Evolutionary conservation across 2,329 filamentous ascomycete species (phyloP).

Genomic region (Fusarium dimerum): DNA sequence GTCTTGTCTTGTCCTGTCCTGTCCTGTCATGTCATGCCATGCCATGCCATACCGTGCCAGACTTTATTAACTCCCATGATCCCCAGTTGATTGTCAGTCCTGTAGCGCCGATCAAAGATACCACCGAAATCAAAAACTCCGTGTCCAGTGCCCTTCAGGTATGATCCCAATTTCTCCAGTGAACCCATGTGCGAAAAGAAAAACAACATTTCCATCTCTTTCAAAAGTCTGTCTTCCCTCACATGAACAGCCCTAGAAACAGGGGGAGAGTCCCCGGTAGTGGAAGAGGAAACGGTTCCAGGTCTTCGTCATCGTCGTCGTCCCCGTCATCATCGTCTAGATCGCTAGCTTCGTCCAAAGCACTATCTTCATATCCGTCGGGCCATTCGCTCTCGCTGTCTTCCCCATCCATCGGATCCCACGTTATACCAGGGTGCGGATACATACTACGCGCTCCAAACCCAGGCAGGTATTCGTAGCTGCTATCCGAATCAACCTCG

Average conservation of each 20-base stretch:
- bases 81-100: constrained; percentile 4
- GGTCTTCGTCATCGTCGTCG: constrained; percentile 23
- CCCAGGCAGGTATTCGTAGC: too few species aligned
- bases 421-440: too few species aligned
- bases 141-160: background rate
- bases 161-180: background rate
- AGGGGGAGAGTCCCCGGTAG: constrained; percentile 20
- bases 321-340: constrained; percentile 3
- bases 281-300: constrained; percentile 15
- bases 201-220: constrained; percentile 1
- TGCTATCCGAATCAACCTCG: constrained; percentile 8
- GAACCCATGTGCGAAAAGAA: constrained; percentile 1
- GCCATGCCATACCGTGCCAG: constrained; percentile 7
- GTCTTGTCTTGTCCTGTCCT: constrained; percentile 2
- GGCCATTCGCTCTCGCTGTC: constrained; percentile 11
- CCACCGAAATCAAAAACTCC: constrained; percentile 1
- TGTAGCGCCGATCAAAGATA: constrained; percentile 16
- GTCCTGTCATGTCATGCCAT: constrained; percentile 1
- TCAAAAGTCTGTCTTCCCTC: constrained; percentile 1
- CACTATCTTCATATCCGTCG: background rate
- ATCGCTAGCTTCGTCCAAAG: background rate
- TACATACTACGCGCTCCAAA: too few species aligned
- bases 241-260: constrained; percentile 25
- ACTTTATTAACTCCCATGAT: constrained; percentile 2
- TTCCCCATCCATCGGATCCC: constrained; percentile 12